Evolutionary conservation across 129 eudicot species (phyloP).

Genomic region (Artemisia argyi): DNA sequence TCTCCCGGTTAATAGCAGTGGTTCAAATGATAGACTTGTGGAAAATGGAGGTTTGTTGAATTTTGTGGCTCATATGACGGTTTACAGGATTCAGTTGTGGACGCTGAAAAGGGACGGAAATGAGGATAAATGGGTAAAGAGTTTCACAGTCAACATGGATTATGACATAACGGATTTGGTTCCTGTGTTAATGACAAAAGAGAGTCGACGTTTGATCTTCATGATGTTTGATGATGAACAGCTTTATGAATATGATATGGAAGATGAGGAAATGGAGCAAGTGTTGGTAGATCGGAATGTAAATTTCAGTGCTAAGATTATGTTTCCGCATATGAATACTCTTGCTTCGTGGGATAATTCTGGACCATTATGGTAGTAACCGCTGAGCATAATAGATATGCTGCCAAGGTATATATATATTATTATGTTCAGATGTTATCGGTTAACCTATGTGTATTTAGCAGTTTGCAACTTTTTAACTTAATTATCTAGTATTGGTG

Average conservation of each 20-base stretch:
- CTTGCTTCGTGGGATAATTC: conserved; percentile 27
- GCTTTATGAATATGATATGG: conserved; percentile 24
- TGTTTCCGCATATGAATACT: conserved; percentile 30
- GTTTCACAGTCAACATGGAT: conserved; percentile 34
- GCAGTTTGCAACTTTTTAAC: neutral
- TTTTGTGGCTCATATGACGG: conserved; percentile 37
- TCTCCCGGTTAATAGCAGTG: conserved; percentile 26
- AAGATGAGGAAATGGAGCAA: conserved; percentile 28
- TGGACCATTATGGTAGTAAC: conserved; percentile 24
- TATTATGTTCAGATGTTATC: neutral
- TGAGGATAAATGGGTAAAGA: conserved; percentile 36
- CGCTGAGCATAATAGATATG: too few species aligned
- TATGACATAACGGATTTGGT: conserved; percentile 26
- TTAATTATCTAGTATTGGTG: neutral
- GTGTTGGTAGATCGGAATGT: conserved; percentile 1
- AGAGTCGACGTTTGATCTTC: conserved; percentile 26
- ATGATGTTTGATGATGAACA: conserved; percentile 8
- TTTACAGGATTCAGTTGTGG: conserved; percentile 41
- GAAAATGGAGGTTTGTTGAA: conserved; percentile 34
- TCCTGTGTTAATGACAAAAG: conserved; percentile 34
- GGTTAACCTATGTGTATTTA: neutral
- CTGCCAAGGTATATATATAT: too few species aligned
- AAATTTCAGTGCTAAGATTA: conserved; percentile 3
- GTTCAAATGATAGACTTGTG: conserved; percentile 28
- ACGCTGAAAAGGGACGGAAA: conserved; percentile 18